Conservation (phyloP, 345 rosid species). For the Acer yangbiense region DNA sequence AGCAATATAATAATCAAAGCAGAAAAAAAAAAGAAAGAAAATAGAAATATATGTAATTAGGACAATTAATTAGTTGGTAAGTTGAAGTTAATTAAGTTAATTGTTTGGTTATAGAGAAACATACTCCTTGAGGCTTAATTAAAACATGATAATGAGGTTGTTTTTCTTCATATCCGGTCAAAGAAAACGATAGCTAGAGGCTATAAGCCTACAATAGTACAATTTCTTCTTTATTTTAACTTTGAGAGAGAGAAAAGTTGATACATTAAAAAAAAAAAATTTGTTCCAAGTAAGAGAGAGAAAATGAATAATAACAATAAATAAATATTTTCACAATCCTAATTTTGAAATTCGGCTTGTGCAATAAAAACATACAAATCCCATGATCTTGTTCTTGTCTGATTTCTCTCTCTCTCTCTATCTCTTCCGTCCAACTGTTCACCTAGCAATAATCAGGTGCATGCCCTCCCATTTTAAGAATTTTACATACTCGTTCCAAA, state of each 20-base stretch:
- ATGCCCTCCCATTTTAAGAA: conserved; percentile 9
- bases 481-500: background rate
- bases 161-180: conserved; percentile 23
- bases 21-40: too few relatives aligned
- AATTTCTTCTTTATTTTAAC: conserved; percentile 6
- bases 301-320: background rate
- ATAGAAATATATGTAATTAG: background rate
- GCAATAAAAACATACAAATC: conserved; percentile 43
- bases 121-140: conserved; percentile 17
- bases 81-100: conserved; percentile 3
- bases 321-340: conserved; percentile 25
- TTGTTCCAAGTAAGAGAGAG: background rate
- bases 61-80: background rate
- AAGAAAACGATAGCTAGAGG: conserved; percentile 26
- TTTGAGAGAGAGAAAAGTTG: background rate
- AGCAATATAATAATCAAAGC: background rate
- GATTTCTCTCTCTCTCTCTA: conserved; percentile 13
- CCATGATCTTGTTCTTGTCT: conserved; percentile 28
- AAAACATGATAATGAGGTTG: conserved; percentile 11
- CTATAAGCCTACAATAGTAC: background rate
- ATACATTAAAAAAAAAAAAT: background rate
- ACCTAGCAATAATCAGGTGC: background rate
- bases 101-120: background rate
- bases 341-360: conserved; percentile 13
- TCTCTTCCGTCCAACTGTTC: conserved; percentile 4